A percentile compares a stretch with the other conserved stretches of the same genome.
These are phyloP conservation scores for Apiospora sp. DNA, from an alignment of 2,329 filamentous ascomycete species.

Conservation along the genomic window DNA sequence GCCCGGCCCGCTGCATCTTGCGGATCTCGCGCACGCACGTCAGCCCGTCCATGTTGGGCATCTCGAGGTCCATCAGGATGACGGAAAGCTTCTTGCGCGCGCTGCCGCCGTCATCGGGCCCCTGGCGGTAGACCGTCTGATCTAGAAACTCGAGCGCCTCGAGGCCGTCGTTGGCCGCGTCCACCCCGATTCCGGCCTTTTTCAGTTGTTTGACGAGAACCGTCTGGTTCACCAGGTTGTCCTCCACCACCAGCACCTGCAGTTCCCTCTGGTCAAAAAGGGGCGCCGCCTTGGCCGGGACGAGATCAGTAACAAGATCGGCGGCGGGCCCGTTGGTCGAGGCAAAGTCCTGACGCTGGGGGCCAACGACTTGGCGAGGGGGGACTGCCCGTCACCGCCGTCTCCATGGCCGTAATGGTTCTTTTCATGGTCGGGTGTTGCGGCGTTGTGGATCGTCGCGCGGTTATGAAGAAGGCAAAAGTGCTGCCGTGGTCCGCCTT, in stretches of 20 bases:
- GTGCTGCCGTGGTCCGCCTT: slow-evolving; percentile 65
- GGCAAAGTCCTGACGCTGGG: slow-evolving; percentile 39
- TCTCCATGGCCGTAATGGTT: not conserved
- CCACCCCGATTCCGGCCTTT: slow-evolving; percentile 65
- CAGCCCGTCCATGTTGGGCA: slow-evolving; percentile 58
- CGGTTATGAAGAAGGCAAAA: slow-evolving; percentile 70
- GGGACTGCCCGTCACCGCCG: not conserved
- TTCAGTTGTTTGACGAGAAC: slow-evolving; percentile 70
- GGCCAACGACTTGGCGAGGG: slow-evolving; percentile 29
- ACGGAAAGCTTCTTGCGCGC: slow-evolving; percentile 45
- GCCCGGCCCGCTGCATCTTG: slow-evolving; percentile 45
- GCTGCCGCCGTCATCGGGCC: not conserved
- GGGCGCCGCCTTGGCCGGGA: slow-evolving; percentile 32
- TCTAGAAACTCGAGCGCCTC: slow-evolving; percentile 57
- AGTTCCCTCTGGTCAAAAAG: slow-evolving; percentile 55
- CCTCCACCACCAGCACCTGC: slow-evolving; percentile 70
- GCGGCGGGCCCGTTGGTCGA: slow-evolving; percentile 19
- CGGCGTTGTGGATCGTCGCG: slow-evolving; percentile 50
- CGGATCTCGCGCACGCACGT: slow-evolving; percentile 51
- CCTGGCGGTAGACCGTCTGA: slow-evolving; percentile 41
- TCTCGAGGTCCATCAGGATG: slow-evolving; percentile 57
- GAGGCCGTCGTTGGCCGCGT: slow-evolving; percentile 68
- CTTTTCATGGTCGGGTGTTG: not conserved
- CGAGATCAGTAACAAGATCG: slow-evolving; percentile 33
- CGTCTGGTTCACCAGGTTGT: slow-evolving; percentile 74